Base-by-base conservation (phyloP, 2,329 filamentous ascomycete genomes). In the Achaetomium macrosporum region DNA sequence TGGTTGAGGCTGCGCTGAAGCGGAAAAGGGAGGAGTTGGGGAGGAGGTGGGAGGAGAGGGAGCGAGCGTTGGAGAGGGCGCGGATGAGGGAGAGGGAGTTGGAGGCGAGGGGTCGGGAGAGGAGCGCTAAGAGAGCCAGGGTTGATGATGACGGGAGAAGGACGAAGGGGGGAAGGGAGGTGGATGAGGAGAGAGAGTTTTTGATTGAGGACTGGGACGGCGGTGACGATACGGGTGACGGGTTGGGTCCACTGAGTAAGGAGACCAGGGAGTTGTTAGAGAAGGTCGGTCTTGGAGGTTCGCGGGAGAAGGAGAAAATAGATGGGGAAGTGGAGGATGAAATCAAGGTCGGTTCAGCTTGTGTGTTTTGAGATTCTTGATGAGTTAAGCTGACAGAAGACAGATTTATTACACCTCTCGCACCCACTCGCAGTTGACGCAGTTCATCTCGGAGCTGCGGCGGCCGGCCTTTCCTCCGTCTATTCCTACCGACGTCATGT, bases 321-420 rank as follows among this genome's bases (percentile, higher is more conserved):
- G 69, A 75, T 1, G 68, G 71, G 2, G 70, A 80, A 36, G 68
- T 77, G 8, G 75, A 81, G 12, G 82, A 89, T 50, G 83, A 86
- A 58, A 74, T 87, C 47, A 95, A 92, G 73, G 80, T 82, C 62
- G 5, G 64, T 59, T 82, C 63, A 3, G 63, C 52, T 2, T 5
- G 12, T 25, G 25, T 3, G 7, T 17, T 16, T n/a, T 33, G 12
- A 16, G 13, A 30, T 12, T 19, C 17, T 5, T 13, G 35, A 10
- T 1, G 12, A 15, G 2, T 15, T 48, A 39, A 12, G 54, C 52
- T 53, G 33, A 57, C 47, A 15, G 42, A 13, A 9, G 35, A 46
- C 67, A 83, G 76, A 88, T 96, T 47, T 95, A 88, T 68, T 96
- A 92, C 70, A 93, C 90, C 51, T 96, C 91, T 8, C 81, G 91